Conservation (phyloP, 768 basidiomycete species). For the Xanthoconium stramineum region DNA sequence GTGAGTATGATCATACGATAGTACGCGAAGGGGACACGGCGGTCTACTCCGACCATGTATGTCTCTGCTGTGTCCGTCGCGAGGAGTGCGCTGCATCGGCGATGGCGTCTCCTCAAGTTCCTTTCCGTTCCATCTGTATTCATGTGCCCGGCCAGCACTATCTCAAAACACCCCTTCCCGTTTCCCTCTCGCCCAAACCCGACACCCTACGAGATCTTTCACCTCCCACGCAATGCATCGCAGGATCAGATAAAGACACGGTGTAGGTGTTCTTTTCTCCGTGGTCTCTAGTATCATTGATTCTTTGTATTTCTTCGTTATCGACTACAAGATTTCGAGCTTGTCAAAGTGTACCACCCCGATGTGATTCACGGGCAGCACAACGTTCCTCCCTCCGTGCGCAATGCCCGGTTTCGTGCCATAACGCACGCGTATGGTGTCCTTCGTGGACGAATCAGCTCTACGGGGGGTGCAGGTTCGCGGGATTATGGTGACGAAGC, state of each 20-base stretch:
- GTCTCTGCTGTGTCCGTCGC: neutral
- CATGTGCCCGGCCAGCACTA: constrained; percentile 10
- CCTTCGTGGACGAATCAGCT: constrained; percentile 15
- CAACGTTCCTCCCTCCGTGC: constrained; percentile 38
- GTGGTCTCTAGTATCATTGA: too few species aligned
- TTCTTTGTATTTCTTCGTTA: neutral
- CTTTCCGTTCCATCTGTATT: neutral
- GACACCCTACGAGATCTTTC: constrained; percentile 72
- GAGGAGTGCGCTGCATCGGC: neutral
- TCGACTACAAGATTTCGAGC: constrained; percentile 60
- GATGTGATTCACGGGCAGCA: constrained; percentile 49
- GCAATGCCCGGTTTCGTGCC: constrained; percentile 61
- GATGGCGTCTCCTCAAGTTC: neutral
- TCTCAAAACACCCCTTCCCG: constrained; percentile 32
- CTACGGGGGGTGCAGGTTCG: neutral
- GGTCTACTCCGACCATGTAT: constrained; percentile 6
- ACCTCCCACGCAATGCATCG: constrained; percentile 52
- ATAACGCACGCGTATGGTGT: constrained; percentile 64
- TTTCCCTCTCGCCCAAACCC: constrained; percentile 55
- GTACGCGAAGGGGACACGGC: neutral
- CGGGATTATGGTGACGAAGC: constrained; percentile 34
- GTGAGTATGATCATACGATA: neutral
- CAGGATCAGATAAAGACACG: constrained; percentile 62
- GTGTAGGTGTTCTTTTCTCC: constrained; percentile 41
- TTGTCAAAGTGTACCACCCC: constrained; percentile 70